A percentile compares a stretch with the other conserved stretches of the same genome.
phyloP scores from a whole-genome alignment of 306 rosid genomes.

The Trichosanthes cucumerina region DNA sequence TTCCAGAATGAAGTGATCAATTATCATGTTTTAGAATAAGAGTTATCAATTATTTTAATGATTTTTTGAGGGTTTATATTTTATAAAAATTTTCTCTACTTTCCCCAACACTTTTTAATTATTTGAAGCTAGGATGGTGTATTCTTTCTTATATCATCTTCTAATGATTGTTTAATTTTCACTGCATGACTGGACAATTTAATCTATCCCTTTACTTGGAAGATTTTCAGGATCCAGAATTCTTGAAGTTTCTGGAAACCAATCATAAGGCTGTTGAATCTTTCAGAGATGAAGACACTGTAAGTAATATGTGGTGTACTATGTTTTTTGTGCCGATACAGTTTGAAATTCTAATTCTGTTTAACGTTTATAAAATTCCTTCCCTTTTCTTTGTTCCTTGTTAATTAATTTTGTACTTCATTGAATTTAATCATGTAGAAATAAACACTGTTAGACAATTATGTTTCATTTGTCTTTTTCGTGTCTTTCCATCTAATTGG shows the following conservation, averaged over 20 bases:
- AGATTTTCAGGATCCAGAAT: slow-evolving; percentile 55
- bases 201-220: slow-evolving; percentile 17
- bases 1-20: not conserved
- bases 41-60: not conserved
- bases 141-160: not conserved
- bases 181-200: slow-evolving; percentile 8
- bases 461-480: not conserved
- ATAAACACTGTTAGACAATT: not conserved
- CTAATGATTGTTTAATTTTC: not conserved
- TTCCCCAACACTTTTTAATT: not conserved
- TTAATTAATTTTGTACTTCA: not conserved
- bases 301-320: slow-evolving; percentile 29
- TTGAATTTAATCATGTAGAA: not conserved
- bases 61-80: not conserved
- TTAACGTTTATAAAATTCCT: not conserved
- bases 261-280: slow-evolving; percentile 22
- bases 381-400: not conserved
- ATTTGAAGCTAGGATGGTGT: not conserved
- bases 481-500: not conserved
- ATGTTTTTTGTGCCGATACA: not conserved
- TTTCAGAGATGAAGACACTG: slow-evolving; percentile 34
- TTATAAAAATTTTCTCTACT: not conserved
- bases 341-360: not conserved
- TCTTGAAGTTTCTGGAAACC: slow-evolving; percentile 45
- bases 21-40: not conserved